These are phyloP conservation scores for Podospora pseudopauciseta DNA, from an alignment of 495 filamentous ascomycete genomes.

Conservation along the genomic window DNA sequence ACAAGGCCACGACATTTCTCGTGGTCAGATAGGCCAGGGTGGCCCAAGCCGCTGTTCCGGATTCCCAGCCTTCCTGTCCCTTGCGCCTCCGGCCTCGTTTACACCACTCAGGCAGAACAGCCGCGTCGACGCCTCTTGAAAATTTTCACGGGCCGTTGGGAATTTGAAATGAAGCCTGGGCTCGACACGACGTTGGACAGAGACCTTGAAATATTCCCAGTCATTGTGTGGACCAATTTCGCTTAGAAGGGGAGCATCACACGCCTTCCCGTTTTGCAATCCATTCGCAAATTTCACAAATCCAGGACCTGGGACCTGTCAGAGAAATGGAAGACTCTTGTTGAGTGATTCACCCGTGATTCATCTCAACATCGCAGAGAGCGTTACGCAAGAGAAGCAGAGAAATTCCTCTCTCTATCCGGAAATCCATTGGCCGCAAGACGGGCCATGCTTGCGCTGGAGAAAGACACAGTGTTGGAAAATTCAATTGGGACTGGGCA, in stretches of 20 bases:
- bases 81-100: background rate
- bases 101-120: background rate
- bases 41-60: conserved; percentile 3
- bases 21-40: background rate
- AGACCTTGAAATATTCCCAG: conserved; percentile 16
- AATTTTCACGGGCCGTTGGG: conserved; percentile 35
- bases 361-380: background rate
- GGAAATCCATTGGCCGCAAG: conserved; percentile 13
- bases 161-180: conserved; percentile 23
- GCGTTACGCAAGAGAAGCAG: conserved; percentile 6
- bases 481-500: conserved; percentile 7
- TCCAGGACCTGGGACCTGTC: conserved; percentile 4
- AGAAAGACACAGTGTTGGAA: conserved; percentile 15
- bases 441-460: conserved; percentile 1
- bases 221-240: conserved; percentile 28
- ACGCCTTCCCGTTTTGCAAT: conserved; percentile 24
- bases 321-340: conserved; percentile 19
- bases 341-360: conserved; percentile 24
- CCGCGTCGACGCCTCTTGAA: conserved; percentile 19
- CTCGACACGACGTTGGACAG: conserved; percentile 23
- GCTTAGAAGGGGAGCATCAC: conserved; percentile 31
- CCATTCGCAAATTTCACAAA: conserved; percentile 24
- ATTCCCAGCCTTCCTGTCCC: background rate
- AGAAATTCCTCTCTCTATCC: background rate
- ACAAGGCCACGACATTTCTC: background rate